phyloP scores from a whole-genome alignment of 179 eudicot species.

The Silene noctiflora region DNA sequence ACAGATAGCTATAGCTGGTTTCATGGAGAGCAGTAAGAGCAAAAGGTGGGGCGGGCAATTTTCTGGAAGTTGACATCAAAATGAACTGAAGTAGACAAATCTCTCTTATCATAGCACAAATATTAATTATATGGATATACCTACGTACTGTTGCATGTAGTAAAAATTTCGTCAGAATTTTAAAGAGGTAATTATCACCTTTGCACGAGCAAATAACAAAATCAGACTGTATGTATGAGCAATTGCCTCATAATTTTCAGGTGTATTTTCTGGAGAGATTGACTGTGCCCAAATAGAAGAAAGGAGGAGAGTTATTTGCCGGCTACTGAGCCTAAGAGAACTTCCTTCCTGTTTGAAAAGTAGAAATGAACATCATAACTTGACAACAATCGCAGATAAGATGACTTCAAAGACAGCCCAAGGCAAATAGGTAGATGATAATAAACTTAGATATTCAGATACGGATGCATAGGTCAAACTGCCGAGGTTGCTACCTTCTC shows the following conservation, averaged over 20 bases:
- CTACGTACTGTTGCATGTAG: neutral
- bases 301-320: constrained; percentile 79
- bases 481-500: no score
- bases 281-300: constrained; percentile 94
- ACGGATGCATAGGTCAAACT: neutral
- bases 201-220: constrained; percentile 74
- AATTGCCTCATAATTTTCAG: constrained; percentile 91
- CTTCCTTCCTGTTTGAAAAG: constrained; percentile 47
- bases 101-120: neutral
- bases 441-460: neutral
- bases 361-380: constrained; percentile 19
- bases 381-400: neutral
- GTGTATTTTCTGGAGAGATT: constrained; percentile 72
- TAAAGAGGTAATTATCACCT: constrained; percentile 45
- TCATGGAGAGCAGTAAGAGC: neutral
- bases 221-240: constrained; percentile 97
- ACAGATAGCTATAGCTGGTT: neutral
- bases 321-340: constrained; percentile 83
- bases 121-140: neutral
- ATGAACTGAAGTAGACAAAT: neutral
- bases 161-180: neutral
- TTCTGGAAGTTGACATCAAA: constrained; percentile 4
- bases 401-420: neutral
- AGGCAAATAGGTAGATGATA: neutral
- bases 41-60: neutral